These are phyloP conservation scores for Vitis rupestris DNA, from an alignment of 164 flowering plant species.

Conservation along the genomic window DNA sequence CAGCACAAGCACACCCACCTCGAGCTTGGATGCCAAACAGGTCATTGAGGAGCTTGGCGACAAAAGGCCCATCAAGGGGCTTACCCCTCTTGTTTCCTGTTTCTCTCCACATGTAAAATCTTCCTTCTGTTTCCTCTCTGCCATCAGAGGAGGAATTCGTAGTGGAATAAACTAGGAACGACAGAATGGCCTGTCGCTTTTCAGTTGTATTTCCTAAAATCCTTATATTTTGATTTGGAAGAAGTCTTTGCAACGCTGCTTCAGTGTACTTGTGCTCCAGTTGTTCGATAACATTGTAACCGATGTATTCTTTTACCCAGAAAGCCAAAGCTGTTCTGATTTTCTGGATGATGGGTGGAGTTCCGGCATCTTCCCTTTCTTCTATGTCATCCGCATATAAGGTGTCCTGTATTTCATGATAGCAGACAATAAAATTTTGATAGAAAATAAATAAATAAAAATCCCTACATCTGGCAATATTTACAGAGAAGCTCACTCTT, in stretches of 20 bases:
- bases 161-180: conserved; percentile 61
- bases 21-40: conserved; percentile 88
- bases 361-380: conserved; percentile 84
- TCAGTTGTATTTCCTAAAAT: conserved; percentile 58
- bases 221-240: conserved; percentile 48
- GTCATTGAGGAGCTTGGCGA: conserved; percentile 76
- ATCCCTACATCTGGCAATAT: too few species aligned
- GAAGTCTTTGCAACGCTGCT: conserved; percentile 57
- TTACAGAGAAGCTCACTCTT: too few species aligned
- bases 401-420: conserved; percentile 51
- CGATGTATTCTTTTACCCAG: conserved; percentile 83
- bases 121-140: neutral
- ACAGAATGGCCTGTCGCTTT: conserved; percentile 62
- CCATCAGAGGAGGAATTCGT: conserved; percentile 14
- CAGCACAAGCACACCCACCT: conserved; percentile 94
- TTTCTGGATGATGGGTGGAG: conserved; percentile 69
- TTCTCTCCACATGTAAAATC: conserved; percentile 43
- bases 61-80: conserved; percentile 78
- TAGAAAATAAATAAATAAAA: too few species aligned
- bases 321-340: conserved; percentile 72
- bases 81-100: conserved; percentile 46
- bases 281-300: conserved; percentile 45
- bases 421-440: too few species aligned
- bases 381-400: conserved; percentile 67
- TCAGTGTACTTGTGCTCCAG: conserved; percentile 37